These are phyloP conservation scores for Emmonsiellopsis sp. DNA, from an alignment of 2,329 filamentous ascomycete genomes.

Conservation along the genomic window DNA sequence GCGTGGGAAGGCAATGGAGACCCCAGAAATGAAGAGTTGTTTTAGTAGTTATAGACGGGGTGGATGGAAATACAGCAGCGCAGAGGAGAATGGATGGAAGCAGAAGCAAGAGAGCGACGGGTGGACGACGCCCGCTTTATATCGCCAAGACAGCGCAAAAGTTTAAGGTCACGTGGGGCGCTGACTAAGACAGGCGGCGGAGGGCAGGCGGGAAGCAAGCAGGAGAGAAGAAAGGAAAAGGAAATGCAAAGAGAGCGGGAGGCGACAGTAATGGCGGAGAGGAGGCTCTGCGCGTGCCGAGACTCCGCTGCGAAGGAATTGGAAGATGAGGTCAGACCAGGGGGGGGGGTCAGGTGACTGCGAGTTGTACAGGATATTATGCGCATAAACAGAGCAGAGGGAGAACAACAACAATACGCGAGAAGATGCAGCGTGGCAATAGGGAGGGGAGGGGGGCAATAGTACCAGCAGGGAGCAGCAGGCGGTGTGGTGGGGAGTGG, in stretches of 20 bases:
- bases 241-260: conserved; percentile 6
- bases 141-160: conserved; percentile 31
- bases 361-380: background rate
- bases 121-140: conserved; percentile 29
- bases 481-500: background rate
- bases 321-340: background rate
- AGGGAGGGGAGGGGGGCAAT: background rate
- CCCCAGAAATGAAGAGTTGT: background rate
- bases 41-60: background rate
- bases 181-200: conserved; percentile 17
- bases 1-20: too few species aligned
- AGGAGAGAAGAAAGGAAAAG: conserved; percentile 9
- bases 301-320: background rate
- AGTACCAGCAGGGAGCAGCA: background rate
- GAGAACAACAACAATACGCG: background rate
- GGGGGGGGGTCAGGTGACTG: background rate
- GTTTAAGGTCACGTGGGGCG: conserved; percentile 27
- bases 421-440: background rate
- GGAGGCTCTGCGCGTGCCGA: conserved; percentile 1
- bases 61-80: background rate
- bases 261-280: conserved; percentile 11
- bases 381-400: background rate
- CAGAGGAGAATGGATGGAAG: conserved; percentile 13
- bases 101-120: conserved; percentile 23
- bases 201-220: conserved; percentile 9